Evolutionary conservation across 2,329 filamentous ascomycete genomes (phyloP).

Genomic region (Clarireedia monteithiana): DNA sequence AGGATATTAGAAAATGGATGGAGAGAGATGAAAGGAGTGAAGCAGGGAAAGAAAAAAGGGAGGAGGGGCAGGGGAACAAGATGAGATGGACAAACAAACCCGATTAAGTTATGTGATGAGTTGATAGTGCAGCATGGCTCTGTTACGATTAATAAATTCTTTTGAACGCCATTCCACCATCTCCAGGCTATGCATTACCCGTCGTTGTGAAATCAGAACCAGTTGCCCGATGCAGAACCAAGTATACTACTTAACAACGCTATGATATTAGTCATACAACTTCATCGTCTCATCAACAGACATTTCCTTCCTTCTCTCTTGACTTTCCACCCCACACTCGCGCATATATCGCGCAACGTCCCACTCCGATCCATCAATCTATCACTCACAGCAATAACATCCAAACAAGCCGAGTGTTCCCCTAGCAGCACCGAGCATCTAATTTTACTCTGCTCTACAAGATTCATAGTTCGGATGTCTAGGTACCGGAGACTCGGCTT

Average conservation of each 20-base stretch:
- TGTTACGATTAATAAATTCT: no score
- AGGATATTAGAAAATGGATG: no score
- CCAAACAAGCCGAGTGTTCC: conserved; percentile 10
- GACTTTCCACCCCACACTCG: conserved; percentile 8
- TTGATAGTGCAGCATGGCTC: no score
- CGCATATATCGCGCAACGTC: conserved; percentile 2
- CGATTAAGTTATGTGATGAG: not conserved
- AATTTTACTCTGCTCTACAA: conserved; percentile 14
- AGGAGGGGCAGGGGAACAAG: not conserved
- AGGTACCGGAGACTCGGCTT: conserved; percentile 9
- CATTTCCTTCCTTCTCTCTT: conserved; percentile 7
- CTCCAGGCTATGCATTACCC: no score
- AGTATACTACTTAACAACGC: no score
- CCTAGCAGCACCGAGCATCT: conserved; percentile 13
- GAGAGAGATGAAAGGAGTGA: not conserved
- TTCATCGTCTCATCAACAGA: conserved; percentile 1
- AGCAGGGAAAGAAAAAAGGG: not conserved
- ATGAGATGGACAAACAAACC: not conserved
- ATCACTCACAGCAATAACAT: conserved; percentile 12
- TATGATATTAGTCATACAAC: not conserved
- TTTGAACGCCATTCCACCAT: no score
- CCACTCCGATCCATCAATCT: conserved; percentile 4
- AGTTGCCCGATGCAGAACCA: no score
- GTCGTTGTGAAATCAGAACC: no score
- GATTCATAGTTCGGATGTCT: conserved; percentile 10